Evolutionary conservation across 805 yeast genomes (phyloP).

Genomic region (Lachancea sp.): DNA sequence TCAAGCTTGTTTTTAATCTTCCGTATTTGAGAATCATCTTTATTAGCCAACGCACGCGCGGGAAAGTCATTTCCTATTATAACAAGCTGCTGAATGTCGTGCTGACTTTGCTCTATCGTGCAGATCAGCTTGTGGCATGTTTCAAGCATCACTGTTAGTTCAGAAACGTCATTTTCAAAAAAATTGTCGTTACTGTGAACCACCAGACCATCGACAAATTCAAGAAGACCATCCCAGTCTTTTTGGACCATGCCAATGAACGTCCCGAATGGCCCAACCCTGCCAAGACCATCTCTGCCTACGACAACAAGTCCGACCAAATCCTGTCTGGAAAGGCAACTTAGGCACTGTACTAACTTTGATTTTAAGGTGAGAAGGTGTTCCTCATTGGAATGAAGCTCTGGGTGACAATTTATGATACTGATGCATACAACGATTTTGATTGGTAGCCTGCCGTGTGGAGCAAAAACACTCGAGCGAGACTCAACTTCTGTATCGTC

Average conservation of each 20-base stretch:
- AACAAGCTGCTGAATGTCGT: conserved; percentile 6
- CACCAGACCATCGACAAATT: conserved; percentile 35
- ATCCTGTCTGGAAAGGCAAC: conserved; percentile 34
- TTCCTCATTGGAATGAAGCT: conserved; percentile 24
- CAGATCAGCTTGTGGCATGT: conserved; percentile 22
- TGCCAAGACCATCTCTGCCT: conserved; percentile 41
- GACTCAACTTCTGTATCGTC: not conserved
- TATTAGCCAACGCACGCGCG: not conserved
- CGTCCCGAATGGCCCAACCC: conserved; percentile 33
- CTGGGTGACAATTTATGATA: conserved; percentile 30
- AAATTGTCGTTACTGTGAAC: conserved; percentile 16
- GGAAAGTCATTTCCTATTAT: conserved; percentile 8
- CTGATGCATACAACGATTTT: conserved; percentile 41
- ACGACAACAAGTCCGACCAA: conserved; percentile 42
- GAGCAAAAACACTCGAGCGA: conserved; percentile 28
- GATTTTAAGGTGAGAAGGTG: conserved; percentile 25
- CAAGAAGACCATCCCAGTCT: conserved; percentile 46
- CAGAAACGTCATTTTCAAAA: conserved; percentile 16
- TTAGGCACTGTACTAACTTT: conserved; percentile 26
- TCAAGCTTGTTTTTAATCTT: not conserved
- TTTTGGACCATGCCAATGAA: conserved; percentile 42
- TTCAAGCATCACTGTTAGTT: conserved; percentile 16
- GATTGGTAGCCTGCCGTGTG: conserved; percentile 36
- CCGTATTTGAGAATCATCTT: conserved; percentile 3
- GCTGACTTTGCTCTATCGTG: conserved; percentile 11